Evolutionary conservation across 805 yeast genomes (phyloP).

Genomic region (Ogataea kodamae): DNA sequence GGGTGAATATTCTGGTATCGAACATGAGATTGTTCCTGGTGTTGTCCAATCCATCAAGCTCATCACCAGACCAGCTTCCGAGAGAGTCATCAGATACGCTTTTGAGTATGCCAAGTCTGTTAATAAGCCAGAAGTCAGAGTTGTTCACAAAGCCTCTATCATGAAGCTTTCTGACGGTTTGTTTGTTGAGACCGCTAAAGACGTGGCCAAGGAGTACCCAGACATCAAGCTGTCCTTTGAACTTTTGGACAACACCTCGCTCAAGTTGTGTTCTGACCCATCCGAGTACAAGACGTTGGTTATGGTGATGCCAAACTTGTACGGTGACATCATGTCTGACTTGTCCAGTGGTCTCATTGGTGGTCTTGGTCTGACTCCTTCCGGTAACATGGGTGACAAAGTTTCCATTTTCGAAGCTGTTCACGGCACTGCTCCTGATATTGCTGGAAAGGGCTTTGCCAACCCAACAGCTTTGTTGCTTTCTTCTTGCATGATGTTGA

Average conservation of each 20-base stretch:
- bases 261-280: slow-evolving; percentile 88
- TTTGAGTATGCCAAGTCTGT: slow-evolving; percentile 92
- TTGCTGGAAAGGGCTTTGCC: slow-evolving; percentile 98
- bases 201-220: slow-evolving; percentile 88
- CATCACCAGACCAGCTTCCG: slow-evolving; percentile 94
- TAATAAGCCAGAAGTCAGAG: slow-evolving; percentile 83
- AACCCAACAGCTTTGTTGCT: slow-evolving; percentile 97
- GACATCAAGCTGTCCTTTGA: slow-evolving; percentile 80
- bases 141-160: slow-evolving; percentile 97
- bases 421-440: slow-evolving; percentile 99
- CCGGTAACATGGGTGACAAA: slow-evolving; percentile 98
- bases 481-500: slow-evolving; percentile 98
- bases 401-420: slow-evolving; percentile 99
- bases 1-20: slow-evolving; percentile 99
- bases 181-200: slow-evolving; percentile 87
- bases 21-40: slow-evolving; percentile 97
- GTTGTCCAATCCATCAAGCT: slow-evolving; percentile 97
- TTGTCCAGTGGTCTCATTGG: slow-evolving; percentile 97
- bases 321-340: slow-evolving; percentile 99
- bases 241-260: slow-evolving; percentile 92
- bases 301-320: slow-evolving; percentile 96
- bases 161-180: slow-evolving; percentile 98
- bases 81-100: slow-evolving; percentile 94
- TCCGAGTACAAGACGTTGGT: slow-evolving; percentile 81
- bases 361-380: slow-evolving; percentile 97